Base-by-base conservation (phyloP, 306 rosid genomes). In the Datisca glomerata region DNA sequence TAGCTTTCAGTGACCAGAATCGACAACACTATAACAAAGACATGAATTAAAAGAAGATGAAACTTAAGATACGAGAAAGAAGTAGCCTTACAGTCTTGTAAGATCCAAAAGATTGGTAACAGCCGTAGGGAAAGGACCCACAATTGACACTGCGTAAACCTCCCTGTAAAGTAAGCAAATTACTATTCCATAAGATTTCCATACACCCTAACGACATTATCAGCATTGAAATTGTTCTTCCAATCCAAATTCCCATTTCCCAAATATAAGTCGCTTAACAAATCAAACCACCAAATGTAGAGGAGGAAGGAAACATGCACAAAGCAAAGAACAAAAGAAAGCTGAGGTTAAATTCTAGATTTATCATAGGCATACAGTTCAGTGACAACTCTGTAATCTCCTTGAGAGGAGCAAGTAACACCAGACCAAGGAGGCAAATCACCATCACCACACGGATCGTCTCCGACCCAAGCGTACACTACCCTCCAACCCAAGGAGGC, bases 401-500 rank as follows among this genome's bases (percentile, higher is more conserved):
- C 98, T 44, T 84, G 80, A 53, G 92, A 80, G 51, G 96, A 78
- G 62, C 98, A 91, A 12, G 98, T 91, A 51, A 91, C 96, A 33
- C 98, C 98, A 32, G 94, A 91, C 98, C 98, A 91, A 1, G 98
- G 74, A 42, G 98, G 96, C 32, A 84, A 75, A 74, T 84, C 98
- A 8, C 94, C 98, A 59, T 91, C 98, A n/a, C 98, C 96, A 56
- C 98, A 91, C 1, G 98, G 98, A 39, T 91, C 98, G 55, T 91
- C 98, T 13, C 96, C 98, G 45, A 91, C 96, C 98, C 98, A 91
- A 0, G 98, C 94, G 66, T 91, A 91, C 49, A 91, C 96, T 51
- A 91, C 98, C 54, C 98, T 80, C 98, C 98, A 91, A 3, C 98
- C 98, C 18, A 91, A 78, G 7, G 98, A 91, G 3, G 98, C 98